Evolutionary conservation across 2,329 filamentous ascomycete species (phyloP).

Genomic region (Neofusicoccum ribis): DNA sequence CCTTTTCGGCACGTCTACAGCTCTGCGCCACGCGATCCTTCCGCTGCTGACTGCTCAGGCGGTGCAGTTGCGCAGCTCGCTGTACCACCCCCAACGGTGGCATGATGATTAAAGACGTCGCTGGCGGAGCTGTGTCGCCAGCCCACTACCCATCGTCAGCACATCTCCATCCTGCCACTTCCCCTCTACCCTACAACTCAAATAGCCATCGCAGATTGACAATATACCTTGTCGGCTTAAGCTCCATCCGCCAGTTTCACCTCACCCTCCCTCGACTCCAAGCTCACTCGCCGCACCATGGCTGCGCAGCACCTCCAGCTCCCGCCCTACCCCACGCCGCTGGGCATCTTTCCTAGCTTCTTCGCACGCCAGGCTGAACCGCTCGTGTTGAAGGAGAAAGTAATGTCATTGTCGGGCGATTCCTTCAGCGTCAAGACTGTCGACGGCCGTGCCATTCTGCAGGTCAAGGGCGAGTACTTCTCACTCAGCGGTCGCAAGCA

Average conservation of each 20-base stretch:
- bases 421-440: slow-evolving; percentile 62
- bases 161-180: background rate
- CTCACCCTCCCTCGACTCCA: no score
- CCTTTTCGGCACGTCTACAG: background rate
- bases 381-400: slow-evolving; percentile 61
- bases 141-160: background rate
- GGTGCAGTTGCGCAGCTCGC: no score
- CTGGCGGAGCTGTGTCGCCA: background rate
- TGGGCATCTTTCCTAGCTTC: slow-evolving; percentile 33
- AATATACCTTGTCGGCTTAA: background rate
- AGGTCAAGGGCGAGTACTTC: slow-evolving; percentile 57
- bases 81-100: background rate
- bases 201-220: background rate
- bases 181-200: background rate
- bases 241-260: background rate
- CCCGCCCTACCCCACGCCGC: background rate
- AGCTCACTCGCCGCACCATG: background rate
- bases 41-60: background rate
- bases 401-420: slow-evolving; percentile 63
- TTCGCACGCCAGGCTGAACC: slow-evolving; percentile 39
- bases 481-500: slow-evolving; percentile 58
- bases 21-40: slow-evolving; percentile 8
- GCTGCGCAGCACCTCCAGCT: background rate
- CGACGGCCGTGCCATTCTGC: slow-evolving; percentile 56
- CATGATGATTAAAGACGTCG: background rate